Evolutionary conservation across 805 yeast species (phyloP), one percentile per base, ranked within the genome.

Genomic region (Teunomyces funiuensis): DNA sequence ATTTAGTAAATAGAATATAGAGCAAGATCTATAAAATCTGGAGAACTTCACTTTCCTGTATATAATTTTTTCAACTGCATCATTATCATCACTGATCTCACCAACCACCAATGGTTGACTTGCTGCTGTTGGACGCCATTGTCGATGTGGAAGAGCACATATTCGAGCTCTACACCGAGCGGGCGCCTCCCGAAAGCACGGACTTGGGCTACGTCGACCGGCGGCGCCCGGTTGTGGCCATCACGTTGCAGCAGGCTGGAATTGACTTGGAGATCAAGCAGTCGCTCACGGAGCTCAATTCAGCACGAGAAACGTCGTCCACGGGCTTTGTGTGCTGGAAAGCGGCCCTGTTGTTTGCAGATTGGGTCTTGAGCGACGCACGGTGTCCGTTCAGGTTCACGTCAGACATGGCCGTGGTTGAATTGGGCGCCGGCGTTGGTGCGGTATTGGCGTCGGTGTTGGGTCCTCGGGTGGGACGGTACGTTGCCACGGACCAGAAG

Each of bases 241-340:
- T 69, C 4, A 23, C 51, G 1, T 51, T 69, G 16, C 52, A 53
- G 6, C 20, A 18, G 3, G 37, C 54, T 3, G 53, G 49, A 2
- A 42, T 54, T 9, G 71, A 65, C 22, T 43, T 70, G 18, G 41
- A 37, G 13, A 59, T 70, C 6, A 42, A 51, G 10, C 75, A 70
- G 44, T 65, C 71, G 10, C 49, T 65, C 7, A 47, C 67, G 5
- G 56, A 58, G 9, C 53, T 66, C 19, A 54, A 66, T 8, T 66
- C 72, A 2, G 55, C 60, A 18, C 51, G 54, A 0, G 54, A 65
- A 19, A 29, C 60, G 11, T 66, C 75, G 14, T 74, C 83, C 4
- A 82, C 88, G 0, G 89, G 89, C 9, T 83, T 76, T 45, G 73
- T 82, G 3, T 63, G 82, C 28, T 83, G 89, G 89, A 63, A 65